phyloP scores from a whole-genome alignment of 73 alveolate genomes.

The Durusdinium trenchii region DNA sequence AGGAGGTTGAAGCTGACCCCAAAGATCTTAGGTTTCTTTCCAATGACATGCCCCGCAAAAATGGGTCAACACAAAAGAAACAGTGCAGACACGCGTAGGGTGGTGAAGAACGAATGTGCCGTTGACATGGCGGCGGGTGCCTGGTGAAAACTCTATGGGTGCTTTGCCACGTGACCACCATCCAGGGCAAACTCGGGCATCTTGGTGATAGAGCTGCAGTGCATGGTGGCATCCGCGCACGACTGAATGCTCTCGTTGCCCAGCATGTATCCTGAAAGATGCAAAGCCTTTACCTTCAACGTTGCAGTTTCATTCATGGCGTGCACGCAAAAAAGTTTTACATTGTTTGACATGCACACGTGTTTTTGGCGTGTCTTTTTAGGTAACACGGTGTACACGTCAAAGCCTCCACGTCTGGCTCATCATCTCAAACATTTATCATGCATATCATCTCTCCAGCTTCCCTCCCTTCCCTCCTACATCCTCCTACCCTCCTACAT shows the following conservation, averaged over 20 bases:
- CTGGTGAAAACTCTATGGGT: background rate
- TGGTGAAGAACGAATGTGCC: background rate
- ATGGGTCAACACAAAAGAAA: background rate
- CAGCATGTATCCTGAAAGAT: background rate
- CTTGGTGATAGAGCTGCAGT: conserved; percentile 20
- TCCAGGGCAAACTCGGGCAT: conserved; percentile 54
- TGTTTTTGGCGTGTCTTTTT: too few species aligned
- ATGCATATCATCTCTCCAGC: too few species aligned
- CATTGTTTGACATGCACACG: too few species aligned
- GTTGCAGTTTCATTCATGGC: too few species aligned
- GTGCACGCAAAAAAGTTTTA: too few species aligned
- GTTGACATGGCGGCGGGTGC: background rate
- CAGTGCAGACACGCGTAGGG: background rate
- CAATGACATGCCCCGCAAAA: background rate
- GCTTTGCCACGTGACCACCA: background rate
- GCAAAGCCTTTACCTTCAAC: background rate
- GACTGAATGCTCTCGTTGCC: conserved; percentile 29
- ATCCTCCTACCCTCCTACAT: too few species aligned
- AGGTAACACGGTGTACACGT: too few species aligned
- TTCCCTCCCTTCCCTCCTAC: too few species aligned
- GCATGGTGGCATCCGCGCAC: conserved; percentile 1
- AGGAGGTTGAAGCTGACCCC: too few species aligned
- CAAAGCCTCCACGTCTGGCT: too few species aligned
- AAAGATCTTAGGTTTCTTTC: too few species aligned
- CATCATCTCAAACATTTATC: too few species aligned